phyloP scores from a whole-genome alignment of 768 basidiomycete species.

The Russula lepida region DNA sequence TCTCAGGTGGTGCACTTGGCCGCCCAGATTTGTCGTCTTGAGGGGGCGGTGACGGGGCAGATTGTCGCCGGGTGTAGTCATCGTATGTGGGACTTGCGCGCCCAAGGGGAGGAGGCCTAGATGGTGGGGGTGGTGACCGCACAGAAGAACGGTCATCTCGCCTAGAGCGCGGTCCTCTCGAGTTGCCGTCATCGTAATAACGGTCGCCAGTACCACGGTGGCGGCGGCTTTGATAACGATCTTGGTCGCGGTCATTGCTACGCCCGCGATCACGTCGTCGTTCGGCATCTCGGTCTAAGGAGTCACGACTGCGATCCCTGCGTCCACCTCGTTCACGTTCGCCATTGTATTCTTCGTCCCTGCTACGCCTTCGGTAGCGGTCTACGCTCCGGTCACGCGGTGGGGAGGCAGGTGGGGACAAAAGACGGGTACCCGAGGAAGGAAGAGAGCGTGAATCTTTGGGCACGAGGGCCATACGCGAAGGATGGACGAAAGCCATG shows the following conservation, averaged over 20 bases:
- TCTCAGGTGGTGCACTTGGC: constrained; percentile 18
- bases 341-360: background rate
- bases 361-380: constrained; percentile 6
- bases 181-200: background rate
- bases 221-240: constrained; percentile 5
- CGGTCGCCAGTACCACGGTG: constrained; percentile 13
- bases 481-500: constrained; percentile 73
- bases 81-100: constrained; percentile 48
- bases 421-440: background rate
- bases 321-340: background rate
- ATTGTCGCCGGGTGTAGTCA: constrained; percentile 41
- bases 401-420: background rate
- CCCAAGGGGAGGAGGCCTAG: background rate
- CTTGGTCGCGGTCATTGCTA: constrained; percentile 16
- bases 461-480: constrained; percentile 59
- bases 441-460: constrained; percentile 26
- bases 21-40: constrained; percentile 3
- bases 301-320: background rate
- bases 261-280: constrained; percentile 3
- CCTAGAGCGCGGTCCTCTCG: background rate
- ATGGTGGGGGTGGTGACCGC: constrained; percentile 15
- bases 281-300: constrained; percentile 5
- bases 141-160: background rate
- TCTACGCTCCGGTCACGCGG: constrained; percentile 17
- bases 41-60: constrained; percentile 28